phyloP scores from a whole-genome alignment of 768 basidiomycete genomes.

The Dentipellis sp. region DNA sequence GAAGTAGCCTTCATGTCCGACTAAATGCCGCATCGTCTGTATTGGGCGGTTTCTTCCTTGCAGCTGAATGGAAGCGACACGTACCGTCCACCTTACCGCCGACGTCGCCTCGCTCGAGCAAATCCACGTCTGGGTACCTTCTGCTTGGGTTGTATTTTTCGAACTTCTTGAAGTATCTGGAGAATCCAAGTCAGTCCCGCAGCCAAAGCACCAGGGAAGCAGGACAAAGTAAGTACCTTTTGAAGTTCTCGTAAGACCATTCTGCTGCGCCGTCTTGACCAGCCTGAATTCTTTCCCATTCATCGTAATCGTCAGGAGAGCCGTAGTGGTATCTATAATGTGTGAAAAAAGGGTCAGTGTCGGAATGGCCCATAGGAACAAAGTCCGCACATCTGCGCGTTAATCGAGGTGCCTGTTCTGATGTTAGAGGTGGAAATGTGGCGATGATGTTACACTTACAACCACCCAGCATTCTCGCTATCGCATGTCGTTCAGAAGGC shows the following conservation, averaged over 20 bases:
- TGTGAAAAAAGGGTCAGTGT: not conserved
- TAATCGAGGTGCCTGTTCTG: conserved; percentile 49
- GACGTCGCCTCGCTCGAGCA: conserved; percentile 31
- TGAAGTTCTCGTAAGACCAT: conserved; percentile 54
- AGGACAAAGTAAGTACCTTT: conserved; percentile 20
- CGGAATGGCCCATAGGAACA: not conserved
- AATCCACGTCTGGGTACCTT: conserved; percentile 40
- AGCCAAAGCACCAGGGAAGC: not conserved
- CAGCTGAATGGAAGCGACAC: not conserved
- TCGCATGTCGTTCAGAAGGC: not conserved
- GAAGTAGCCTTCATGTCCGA: conserved; percentile 46
- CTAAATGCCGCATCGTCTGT: conserved; percentile 13
- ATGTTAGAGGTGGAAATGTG: not conserved
- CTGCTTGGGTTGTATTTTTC: conserved; percentile 47
- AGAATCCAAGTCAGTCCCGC: not conserved
- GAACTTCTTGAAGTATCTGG: conserved; percentile 64
- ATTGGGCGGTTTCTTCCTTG: not conserved
- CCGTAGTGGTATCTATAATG: conserved; percentile 41
- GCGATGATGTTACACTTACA: conserved; percentile 33
- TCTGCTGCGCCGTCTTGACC: conserved; percentile 32
- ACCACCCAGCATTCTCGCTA: conserved; percentile 64
- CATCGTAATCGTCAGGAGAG: conserved; percentile 59
- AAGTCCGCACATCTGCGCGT: conserved; percentile 39
- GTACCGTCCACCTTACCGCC: conserved; percentile 42
- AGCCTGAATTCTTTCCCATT: conserved; percentile 44